Conservation (phyloP, 2,329 filamentous ascomycete species). For the Pestalotiopsis sp. region DNA sequence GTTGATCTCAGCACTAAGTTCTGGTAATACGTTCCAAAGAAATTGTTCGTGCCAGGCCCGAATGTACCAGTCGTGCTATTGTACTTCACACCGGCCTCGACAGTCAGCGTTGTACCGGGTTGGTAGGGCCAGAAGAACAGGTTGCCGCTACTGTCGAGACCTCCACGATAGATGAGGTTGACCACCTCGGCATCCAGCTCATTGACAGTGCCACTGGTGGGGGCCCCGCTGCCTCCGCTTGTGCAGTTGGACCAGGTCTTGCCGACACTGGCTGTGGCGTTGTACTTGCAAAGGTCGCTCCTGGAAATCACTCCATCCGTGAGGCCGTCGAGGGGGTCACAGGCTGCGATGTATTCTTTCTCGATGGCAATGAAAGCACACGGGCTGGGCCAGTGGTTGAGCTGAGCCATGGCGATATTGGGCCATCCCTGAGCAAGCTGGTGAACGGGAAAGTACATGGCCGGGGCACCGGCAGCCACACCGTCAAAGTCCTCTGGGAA, state of each 20-base stretch:
- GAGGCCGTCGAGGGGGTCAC: conserved; percentile 1
- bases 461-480: conserved; percentile 1
- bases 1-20: conserved; percentile 35
- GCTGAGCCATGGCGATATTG: not conserved
- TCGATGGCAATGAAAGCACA: not conserved
- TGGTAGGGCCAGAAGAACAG: conserved; percentile 34
- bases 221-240: conserved; percentile 19
- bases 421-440: not conserved
- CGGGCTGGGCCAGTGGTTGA: not conserved
- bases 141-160: conserved; percentile 28
- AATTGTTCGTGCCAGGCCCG: conserved; percentile 39
- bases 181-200: conserved; percentile 31
- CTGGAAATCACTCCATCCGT: not conserved
- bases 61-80: conserved; percentile 30
- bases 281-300: conserved; percentile 6
- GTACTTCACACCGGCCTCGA: conserved; percentile 27
- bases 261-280: conserved; percentile 16
- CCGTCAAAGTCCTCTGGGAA: not conserved
- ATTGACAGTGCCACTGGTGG: conserved; percentile 29
- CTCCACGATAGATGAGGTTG: conserved; percentile 29
- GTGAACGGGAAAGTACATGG: not conserved
- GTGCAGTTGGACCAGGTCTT: conserved; percentile 28
- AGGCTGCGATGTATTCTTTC: conserved; percentile 1
- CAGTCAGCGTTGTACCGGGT: conserved; percentile 27
- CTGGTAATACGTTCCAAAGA: conserved; percentile 15